Evolutionary conservation across 2,329 filamentous ascomycete genomes (phyloP).

Genomic region (Fusarium liriodendri): DNA sequence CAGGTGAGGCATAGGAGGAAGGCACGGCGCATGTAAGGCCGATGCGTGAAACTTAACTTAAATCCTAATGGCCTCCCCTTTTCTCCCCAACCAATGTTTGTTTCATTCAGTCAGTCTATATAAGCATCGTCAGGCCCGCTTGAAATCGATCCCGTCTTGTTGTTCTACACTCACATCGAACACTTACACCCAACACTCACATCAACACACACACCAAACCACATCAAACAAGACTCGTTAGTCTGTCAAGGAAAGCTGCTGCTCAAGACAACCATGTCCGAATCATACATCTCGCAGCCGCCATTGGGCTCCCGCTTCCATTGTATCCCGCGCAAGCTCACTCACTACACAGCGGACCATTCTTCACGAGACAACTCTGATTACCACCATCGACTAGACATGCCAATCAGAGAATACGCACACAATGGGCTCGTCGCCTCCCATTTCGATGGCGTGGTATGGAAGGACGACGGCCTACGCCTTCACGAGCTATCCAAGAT

Average conservation of each 20-base stretch:
- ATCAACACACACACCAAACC: not conserved
- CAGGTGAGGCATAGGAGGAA: not conserved
- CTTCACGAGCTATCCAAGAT: conserved; percentile 58
- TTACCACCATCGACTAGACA: conserved; percentile 51
- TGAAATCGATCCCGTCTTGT: not conserved
- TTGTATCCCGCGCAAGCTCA: conserved; percentile 52
- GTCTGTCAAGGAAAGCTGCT: not conserved
- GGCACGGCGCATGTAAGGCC: not conserved
- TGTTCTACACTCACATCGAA: not conserved
- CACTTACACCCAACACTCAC: not conserved
- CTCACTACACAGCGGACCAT: conserved; percentile 56
- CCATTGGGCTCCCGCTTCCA: not conserved
- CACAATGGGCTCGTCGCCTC: conserved; percentile 30
- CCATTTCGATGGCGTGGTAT: conserved; percentile 56
- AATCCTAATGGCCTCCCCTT: not conserved
- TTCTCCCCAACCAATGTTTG: not conserved
- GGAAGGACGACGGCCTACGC: conserved; percentile 58
- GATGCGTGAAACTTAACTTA: not conserved
- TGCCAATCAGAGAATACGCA: conserved; percentile 1
- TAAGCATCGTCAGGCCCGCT: not conserved
- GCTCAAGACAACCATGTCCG: not conserved
- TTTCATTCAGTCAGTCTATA: not conserved
- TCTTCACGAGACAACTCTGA: conserved; percentile 54
- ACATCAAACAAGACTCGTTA: not conserved
- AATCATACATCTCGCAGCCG: not conserved